Evolutionary conservation across 2,329 filamentous ascomycete species (phyloP), one percentile per base, ranked within the genome.

Genomic region (Colletotrichum graminicola): DNA sequence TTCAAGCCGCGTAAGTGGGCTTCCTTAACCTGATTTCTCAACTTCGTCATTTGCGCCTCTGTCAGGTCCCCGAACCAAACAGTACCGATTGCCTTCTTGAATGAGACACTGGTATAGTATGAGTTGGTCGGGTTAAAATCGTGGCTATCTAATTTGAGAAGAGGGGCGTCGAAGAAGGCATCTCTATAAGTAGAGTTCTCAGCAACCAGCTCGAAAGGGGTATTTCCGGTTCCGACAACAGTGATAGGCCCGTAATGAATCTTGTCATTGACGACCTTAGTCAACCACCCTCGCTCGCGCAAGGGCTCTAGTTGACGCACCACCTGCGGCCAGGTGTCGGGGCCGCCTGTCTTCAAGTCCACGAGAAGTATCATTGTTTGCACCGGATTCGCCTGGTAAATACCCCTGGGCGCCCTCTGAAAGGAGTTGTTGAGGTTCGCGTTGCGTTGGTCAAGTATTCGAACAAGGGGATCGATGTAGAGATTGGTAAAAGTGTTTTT

Each of bases 191-290:
- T 88, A 7, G 80, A 74, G 75, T 89, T 88, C n/a, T 81, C 78
- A 4, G 84, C 80, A 12, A 92, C 76, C 11, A 86, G 76, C 66
- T 89, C 84, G 75, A 91, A 90, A 0, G 87, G 89, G 0, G 89
- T 86, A 73, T 88, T 88, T 16, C 92, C 92, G 1, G 91, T 93
- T 1, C 87, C 90, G 2, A 94, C 90, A 2, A 94, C 87, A 0
- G 91, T 94, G 45, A 94, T 80, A 0, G 90, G 89, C 1, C 91
- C 83, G 29, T 81, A 77, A 47, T 87, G 78, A 2, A 92, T 77
- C 21, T 81, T 77, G 21, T 82, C 84, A 60, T 89, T 83, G 32
- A 88, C 81, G 63, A 87, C 85, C 71, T 81, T 84, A 16, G 84
- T 86, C 26, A 91, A 78, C 84, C 86, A 93, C n/a, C 86, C 86